phyloP scores from a whole-genome alignment of 805 yeast genomes.

The Scheffersomyces coipomensis region DNA sequence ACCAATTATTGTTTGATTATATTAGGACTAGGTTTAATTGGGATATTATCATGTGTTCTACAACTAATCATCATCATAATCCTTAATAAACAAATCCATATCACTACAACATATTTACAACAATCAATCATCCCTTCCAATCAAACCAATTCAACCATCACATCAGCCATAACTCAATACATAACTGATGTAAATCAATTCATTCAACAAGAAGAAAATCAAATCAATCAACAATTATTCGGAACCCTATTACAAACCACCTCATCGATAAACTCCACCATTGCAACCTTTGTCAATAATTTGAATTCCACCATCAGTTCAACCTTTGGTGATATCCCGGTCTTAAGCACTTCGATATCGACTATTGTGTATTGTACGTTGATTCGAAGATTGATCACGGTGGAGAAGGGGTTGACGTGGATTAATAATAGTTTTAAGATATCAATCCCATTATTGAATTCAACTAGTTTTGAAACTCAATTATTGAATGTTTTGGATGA shows the following conservation, averaged over 20 bases:
- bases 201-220: slow-evolving; percentile 45
- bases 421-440: slow-evolving; percentile 61
- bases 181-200: slow-evolving; percentile 49
- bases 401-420: slow-evolving; percentile 81
- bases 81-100: slow-evolving; percentile 14
- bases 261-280: slow-evolving; percentile 55
- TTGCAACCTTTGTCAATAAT: slow-evolving; percentile 52
- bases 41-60: slow-evolving; percentile 50
- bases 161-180: slow-evolving; percentile 3
- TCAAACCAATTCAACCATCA: not conserved
- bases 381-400: slow-evolving; percentile 63
- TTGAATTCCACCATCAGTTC: slow-evolving; percentile 58
- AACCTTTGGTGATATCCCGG: slow-evolving; percentile 65
- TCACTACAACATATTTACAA: not conserved
- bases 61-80: slow-evolving; percentile 50
- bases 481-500: slow-evolving; percentile 4
- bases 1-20: slow-evolving; percentile 52
- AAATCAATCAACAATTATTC: slow-evolving; percentile 62
- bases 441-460: slow-evolving; percentile 48
- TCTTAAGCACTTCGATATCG: slow-evolving; percentile 56
- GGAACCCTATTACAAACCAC: slow-evolving; percentile 66
- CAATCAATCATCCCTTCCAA: not conserved
- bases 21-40: slow-evolving; percentile 55
- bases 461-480: slow-evolving; percentile 8
- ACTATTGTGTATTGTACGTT: slow-evolving; percentile 77